Evolutionary conservation across 768 basidiomycete species (phyloP), one percentile per base, ranked within the genome.

Genomic region (Phaeolepiota aurea): DNA sequence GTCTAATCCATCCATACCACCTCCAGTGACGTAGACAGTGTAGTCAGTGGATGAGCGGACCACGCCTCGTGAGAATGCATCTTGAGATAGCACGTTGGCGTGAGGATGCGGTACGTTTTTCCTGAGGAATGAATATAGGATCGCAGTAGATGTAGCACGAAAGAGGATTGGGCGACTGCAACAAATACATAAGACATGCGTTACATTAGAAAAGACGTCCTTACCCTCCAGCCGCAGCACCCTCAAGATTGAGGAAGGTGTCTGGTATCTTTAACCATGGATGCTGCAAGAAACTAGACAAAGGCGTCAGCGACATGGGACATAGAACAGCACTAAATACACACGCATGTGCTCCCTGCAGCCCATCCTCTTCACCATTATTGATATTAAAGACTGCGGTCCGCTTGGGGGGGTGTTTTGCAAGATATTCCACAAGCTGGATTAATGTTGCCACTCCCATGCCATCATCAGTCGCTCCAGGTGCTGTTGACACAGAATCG

Each of bases 341-440:
- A 35, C 38, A 86, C 74, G 69, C 65, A 52, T 79, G 78, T 5
- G 86, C 81, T 16, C 87, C 87, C 44, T 81, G 71, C 47, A 89
- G 55, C 22, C 78, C 74, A 54, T 86, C 77, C 50, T 91, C 87
- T 53, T 90, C 88, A 1, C 82, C 87, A 45, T 90, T 89, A 56
- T 91, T 91, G 55, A 87, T 72, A 50, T 89, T 87, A 65, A 90
- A 87, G 3, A 91, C 59, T 4, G 80, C 79, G 0, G 83, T 84
- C 28, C 77, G 68, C 31, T 62, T 58, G 1, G 74, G 74, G 4
- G 68, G 62, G 30, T 77, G 63, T 41, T 61, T 57, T 0, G 68
- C 64, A 39, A 78, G 64, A 46, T 76, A 72, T 30, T 76, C 61
- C 23, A 85, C 62, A 48, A 90, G 67, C 42, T 84, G 79, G 18